A percentile compares a stretch with the other conserved stretches of the same genome.
phyloP scores from a whole-genome alignment of 73 alveolate genomes.

The Paramecium caudatum region DNA sequence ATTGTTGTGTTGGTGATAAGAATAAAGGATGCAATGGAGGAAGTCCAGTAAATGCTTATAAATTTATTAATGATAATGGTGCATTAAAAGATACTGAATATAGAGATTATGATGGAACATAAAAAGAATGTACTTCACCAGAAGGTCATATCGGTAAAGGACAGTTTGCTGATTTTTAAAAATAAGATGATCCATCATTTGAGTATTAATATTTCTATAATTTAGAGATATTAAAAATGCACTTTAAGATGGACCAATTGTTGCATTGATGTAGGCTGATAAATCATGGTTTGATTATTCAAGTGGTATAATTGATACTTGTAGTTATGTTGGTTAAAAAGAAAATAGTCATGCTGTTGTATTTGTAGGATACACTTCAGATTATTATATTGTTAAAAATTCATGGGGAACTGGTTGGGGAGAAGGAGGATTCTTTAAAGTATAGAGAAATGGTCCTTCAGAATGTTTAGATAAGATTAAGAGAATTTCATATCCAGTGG shows the following conservation, averaged over 20 bases:
- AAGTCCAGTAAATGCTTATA: not conserved
- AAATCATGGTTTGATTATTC: constrained; percentile 32
- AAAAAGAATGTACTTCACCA: constrained; percentile 19
- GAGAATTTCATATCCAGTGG: not conserved
- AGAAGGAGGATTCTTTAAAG: constrained; percentile 49
- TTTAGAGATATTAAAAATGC: constrained; percentile 20
- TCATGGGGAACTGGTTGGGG: constrained; percentile 79
- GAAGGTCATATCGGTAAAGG: constrained; percentile 15
- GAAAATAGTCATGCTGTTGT: constrained; percentile 52
- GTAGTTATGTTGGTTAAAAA: constrained; percentile 19
- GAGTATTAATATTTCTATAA: not conserved
- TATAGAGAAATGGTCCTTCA: not conserved
- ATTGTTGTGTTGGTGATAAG: not conserved
- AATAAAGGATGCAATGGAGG: constrained; percentile 38
- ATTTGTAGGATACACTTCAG: constrained; percentile 57
- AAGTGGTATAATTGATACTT: constrained; percentile 48
- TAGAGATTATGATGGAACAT: constrained; percentile 57
- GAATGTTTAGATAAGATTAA: constrained; percentile 44
- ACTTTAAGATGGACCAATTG: constrained; percentile 31
- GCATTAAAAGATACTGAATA: constrained; percentile 10
- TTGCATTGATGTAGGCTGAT: constrained; percentile 45
- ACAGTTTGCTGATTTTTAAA: not conserved
- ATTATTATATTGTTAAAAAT: constrained; percentile 64
- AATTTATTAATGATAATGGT: constrained; percentile 15
- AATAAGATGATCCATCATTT: not conserved